These are phyloP conservation scores for Solanum chacoense DNA, from an alignment of 305 asterid species.

Conservation along the genomic window DNA sequence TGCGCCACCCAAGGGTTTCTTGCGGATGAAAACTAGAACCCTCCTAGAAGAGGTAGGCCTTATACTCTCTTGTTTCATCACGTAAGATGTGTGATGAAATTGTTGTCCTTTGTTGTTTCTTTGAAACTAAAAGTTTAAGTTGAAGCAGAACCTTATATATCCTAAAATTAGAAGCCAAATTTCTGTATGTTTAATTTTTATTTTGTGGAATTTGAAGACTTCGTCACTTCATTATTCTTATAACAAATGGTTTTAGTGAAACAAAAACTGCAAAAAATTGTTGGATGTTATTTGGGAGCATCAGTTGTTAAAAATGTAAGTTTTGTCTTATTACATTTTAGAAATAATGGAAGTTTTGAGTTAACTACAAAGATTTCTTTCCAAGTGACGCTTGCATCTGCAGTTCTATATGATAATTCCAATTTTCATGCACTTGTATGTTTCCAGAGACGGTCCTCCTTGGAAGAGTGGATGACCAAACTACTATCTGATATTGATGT, in stretches of 20 bases:
- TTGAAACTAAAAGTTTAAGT: not conserved
- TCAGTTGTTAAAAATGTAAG: not conserved
- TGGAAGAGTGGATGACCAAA: conserved; percentile 92
- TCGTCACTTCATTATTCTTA: not conserved
- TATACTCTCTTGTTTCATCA: not conserved
- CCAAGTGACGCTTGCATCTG: not conserved
- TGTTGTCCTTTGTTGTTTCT: not conserved
- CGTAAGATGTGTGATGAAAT: not conserved
- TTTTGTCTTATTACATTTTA: not conserved
- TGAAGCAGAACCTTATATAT: not conserved
- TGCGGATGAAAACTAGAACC: conserved; percentile 70
- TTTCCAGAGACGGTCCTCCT: conserved; percentile 65
- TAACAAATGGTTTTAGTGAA: not conserved
- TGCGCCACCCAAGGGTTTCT: conserved; percentile 85
- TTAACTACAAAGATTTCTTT: not conserved
- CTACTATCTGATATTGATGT: conserved; percentile 80
- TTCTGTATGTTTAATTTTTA: not conserved
- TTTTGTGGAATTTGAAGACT: not conserved
- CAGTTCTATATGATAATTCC: conserved; percentile 2
- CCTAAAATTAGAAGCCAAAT: not conserved
- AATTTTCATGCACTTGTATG: conserved; percentile 7
- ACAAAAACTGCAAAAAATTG: not conserved
- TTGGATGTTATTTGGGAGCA: not conserved
- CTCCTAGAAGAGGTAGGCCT: conserved; percentile 82
- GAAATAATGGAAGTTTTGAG: not conserved